Percentiles rank a stretch among this genome's conserved stretches.
phyloP scores from a whole-genome alignment of 148 eudicot species.

The Vaccinium myrtillus region DNA sequence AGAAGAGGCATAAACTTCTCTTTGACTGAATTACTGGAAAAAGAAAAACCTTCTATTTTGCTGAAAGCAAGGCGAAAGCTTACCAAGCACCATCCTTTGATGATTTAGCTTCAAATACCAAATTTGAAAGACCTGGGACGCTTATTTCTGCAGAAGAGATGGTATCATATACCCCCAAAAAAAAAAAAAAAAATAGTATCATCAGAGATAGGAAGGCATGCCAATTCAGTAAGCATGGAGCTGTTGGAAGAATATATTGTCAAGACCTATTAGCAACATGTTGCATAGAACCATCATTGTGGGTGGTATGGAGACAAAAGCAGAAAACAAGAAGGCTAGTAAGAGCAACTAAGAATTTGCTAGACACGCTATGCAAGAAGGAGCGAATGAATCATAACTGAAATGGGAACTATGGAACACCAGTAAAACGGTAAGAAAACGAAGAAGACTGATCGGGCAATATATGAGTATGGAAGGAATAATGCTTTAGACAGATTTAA shows the following conservation, averaged over 20 bases:
- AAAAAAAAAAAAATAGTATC: neutral
- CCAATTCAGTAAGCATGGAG: neutral
- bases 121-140: neutral
- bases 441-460: neutral
- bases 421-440: neutral
- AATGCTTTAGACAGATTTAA: neutral
- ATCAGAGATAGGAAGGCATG: neutral
- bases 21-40: neutral
- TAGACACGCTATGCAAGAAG: neutral
- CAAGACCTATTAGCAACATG: neutral
- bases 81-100: slow-evolving; percentile 8
- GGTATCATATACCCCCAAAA: no score
- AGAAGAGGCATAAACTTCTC: neutral
- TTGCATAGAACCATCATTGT: neutral
- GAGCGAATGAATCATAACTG: neutral
- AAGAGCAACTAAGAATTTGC: neutral
- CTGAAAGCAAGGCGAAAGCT: neutral
- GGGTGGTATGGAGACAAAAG: neutral
- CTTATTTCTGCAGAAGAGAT: neutral
- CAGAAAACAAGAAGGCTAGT: neutral
- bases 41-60: no score
- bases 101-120: slow-evolving; percentile 7
- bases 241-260: neutral
- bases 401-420: neutral
- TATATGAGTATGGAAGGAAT: neutral